Conservation (phyloP, 2,329 filamentous ascomycete species). For the Rutstroemia sp. region DNA sequence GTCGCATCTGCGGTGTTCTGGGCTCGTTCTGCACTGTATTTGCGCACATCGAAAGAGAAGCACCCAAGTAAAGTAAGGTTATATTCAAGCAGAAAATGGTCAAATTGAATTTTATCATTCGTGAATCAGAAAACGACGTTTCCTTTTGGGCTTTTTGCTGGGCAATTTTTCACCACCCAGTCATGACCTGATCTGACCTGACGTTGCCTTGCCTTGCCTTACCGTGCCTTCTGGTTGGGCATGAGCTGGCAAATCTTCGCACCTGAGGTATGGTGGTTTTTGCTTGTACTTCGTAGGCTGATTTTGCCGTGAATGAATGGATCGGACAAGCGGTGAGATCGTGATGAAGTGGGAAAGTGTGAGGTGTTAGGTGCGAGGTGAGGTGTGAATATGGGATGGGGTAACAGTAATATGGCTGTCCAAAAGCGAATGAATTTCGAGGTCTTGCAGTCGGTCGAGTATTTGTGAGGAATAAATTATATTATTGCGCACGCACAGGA, state of each 20-base stretch:
- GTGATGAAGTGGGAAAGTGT: neutral
- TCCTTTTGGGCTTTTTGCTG: neutral
- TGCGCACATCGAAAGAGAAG: conserved; percentile 5
- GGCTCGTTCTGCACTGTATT: neutral
- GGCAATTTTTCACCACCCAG: conserved; percentile 7
- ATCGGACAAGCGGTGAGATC: neutral
- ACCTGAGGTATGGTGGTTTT: neutral
- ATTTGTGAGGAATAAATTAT: no score
- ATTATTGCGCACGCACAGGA: no score
- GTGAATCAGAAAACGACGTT: neutral
- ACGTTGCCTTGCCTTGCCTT: neutral
- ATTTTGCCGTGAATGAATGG: neutral
- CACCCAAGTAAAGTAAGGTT: neutral
- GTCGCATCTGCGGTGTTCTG: no score
- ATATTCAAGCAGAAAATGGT: neutral
- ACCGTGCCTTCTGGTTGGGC: conserved; percentile 1
- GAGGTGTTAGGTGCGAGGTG: no score
- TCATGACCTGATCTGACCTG: neutral
- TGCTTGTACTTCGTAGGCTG: neutral
- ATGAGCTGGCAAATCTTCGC: conserved; percentile 6
- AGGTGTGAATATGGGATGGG: no score
- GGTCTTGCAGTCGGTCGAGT: no score
- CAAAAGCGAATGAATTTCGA: no score
- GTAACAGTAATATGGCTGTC: no score
- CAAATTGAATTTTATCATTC: neutral